These are phyloP conservation scores for Pestalotiopsis sp. DNA, from an alignment of 2,329 filamentous ascomycete species.

Conservation along the genomic window DNA sequence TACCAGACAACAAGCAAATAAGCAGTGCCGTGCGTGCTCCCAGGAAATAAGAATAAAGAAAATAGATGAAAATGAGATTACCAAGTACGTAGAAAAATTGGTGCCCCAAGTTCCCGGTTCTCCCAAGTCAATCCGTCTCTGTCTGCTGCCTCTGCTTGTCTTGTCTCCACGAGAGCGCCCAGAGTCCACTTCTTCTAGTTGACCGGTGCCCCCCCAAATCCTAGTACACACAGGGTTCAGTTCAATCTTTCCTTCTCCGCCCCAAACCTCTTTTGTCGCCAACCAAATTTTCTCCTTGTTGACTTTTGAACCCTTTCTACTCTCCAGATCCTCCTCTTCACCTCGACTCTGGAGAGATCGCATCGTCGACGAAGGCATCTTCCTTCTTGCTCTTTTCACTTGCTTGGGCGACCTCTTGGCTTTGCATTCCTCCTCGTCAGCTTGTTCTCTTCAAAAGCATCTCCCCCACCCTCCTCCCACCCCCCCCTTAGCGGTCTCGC, in stretches of 20 bases:
- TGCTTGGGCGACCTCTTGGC: neutral
- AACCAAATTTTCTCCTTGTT: slow-evolving; percentile 14
- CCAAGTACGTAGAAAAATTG: neutral
- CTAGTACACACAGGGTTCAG: slow-evolving; percentile 9
- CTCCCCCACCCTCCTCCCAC: neutral
- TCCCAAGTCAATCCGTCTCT: neutral
- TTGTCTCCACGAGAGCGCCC: neutral
- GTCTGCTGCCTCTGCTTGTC: neutral
- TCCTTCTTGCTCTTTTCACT: neutral
- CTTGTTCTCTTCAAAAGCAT: neutral
- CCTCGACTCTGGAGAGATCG: slow-evolving; percentile 8
- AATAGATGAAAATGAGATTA: neutral
- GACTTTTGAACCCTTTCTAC: neutral
- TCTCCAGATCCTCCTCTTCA: slow-evolving; percentile 1
- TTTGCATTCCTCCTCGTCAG: neutral
- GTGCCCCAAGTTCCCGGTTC: neutral
- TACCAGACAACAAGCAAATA: neutral
- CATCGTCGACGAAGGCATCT: neutral
- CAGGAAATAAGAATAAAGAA: neutral
- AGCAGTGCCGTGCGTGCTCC: neutral
- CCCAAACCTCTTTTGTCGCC: slow-evolving; percentile 14
- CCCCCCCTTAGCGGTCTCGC: neutral
- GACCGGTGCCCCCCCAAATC: neutral
- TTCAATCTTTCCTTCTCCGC: slow-evolving; percentile 9
- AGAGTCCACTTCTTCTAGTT: neutral